Conservation (phyloP, 768 basidiomycete genomes). For the Leccinum aurantiacum region DNA sequence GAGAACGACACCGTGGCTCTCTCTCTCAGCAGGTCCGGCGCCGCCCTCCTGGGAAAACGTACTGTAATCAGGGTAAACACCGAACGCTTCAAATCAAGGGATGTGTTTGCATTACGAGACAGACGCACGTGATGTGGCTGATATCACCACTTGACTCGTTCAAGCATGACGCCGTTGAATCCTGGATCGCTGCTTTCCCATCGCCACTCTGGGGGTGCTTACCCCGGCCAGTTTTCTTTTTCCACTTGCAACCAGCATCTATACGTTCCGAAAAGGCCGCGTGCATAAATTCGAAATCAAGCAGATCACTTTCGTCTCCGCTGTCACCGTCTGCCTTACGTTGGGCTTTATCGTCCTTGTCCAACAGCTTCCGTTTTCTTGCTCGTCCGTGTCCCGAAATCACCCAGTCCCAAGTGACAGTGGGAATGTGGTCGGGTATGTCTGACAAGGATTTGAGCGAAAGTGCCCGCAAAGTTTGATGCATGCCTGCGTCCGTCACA, state of each 20-base stretch:
- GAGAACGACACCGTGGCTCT: slow-evolving; percentile 8
- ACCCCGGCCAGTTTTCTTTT: slow-evolving; percentile 7
- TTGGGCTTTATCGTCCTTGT: slow-evolving; percentile 16
- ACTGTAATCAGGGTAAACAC: slow-evolving; percentile 29
- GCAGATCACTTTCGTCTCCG: slow-evolving; percentile 9
- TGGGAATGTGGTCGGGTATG: slow-evolving; percentile 65
- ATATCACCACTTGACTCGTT: slow-evolving; percentile 30
- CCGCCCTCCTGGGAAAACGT: slow-evolving; percentile 37
- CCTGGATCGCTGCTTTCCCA: not conserved
- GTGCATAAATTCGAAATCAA: slow-evolving; percentile 43
- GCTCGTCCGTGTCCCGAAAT: slow-evolving; percentile 37
- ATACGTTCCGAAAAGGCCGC: slow-evolving; percentile 51
- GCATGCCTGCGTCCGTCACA: slow-evolving; percentile 45
- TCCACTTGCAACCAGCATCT: slow-evolving; percentile 39
- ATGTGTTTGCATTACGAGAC: not conserved
- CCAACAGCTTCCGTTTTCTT: slow-evolving; percentile 13
- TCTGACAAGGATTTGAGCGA: slow-evolving; percentile 51
- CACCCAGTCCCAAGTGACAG: slow-evolving; percentile 66
- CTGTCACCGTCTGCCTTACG: slow-evolving; percentile 2
- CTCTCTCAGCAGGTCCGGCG: not conserved
- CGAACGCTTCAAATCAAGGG: not conserved
- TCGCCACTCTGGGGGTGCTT: not conserved
- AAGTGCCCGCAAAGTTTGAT: slow-evolving; percentile 37
- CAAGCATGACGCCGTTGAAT: not conserved
- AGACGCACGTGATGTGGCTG: slow-evolving; percentile 51